Percentiles rank a stretch among this genome's conserved stretches.
Evolutionary conservation across 257 asterid genomes (phyloP).

Genomic region (Solanum phureja): DNA sequence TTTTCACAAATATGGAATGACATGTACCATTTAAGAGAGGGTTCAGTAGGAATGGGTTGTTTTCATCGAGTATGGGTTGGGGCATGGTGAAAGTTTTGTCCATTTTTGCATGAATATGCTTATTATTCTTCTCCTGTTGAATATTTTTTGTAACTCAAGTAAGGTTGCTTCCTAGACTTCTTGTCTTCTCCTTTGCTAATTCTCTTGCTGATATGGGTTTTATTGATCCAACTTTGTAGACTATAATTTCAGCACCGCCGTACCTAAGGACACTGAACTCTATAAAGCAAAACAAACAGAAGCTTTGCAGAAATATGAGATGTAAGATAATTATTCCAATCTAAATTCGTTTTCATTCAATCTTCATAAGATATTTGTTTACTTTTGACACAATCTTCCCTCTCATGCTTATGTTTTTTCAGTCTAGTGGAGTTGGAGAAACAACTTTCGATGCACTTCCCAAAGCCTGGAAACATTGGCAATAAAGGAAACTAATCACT

Average conservation of each 20-base stretch:
- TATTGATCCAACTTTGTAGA: constrained; percentile 22
- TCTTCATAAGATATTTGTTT: background rate
- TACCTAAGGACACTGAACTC: constrained; percentile 58
- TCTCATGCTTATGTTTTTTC: constrained; percentile 11
- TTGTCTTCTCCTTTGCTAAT: background rate
- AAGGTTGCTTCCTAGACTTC: background rate
- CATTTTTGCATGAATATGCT: background rate
- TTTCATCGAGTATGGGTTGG: background rate
- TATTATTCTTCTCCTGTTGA: background rate
- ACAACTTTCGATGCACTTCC: constrained; percentile 51
- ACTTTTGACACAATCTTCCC: background rate
- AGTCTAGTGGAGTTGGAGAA: constrained; percentile 89
- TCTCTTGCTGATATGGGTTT: background rate
- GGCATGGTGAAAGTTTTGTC: background rate
- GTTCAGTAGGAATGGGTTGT: background rate
- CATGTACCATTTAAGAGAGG: background rate
- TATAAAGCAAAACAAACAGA: constrained; percentile 71
- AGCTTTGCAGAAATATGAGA: constrained; percentile 65
- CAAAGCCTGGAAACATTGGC: constrained; percentile 13
- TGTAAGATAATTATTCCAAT: constrained; percentile 30
- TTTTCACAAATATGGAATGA: background rate
- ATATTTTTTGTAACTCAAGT: background rate
- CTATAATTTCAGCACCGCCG: constrained; percentile 33
- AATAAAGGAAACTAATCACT: background rate
- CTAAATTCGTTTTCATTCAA: background rate